A percentile compares a stretch with the other conserved stretches of the same genome.
Conservation (phyloP, 1,284 basidiomycete species). For the Testicularia cyperi region DNA sequence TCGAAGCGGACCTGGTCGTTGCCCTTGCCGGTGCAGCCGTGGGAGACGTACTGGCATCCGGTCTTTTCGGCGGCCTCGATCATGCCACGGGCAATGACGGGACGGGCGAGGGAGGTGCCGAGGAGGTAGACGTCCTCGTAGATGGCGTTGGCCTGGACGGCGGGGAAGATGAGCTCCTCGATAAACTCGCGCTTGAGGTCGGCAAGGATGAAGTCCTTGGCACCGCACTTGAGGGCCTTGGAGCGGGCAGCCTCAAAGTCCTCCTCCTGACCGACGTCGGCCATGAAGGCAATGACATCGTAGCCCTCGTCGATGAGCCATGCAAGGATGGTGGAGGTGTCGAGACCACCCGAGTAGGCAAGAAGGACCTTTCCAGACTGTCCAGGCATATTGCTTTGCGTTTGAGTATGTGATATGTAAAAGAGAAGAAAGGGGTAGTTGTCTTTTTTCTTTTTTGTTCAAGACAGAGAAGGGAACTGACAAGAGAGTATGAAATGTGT, state of each 20-base stretch:
- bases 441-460: no score
- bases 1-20: conserved; percentile 99
- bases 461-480: no score
- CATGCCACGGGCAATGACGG: conserved; percentile 99
- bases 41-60: conserved; percentile 73
- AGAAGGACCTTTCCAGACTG: conserved; percentile 79
- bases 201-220: conserved; percentile 90
- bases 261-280: conserved; percentile 97
- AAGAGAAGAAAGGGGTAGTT: neutral
- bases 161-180: conserved; percentile 91
- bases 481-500: no score
- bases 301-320: conserved; percentile 87
- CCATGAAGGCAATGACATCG: conserved; percentile 97
- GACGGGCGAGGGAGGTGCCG: conserved; percentile 94
- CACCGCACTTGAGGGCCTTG: conserved; percentile 90
- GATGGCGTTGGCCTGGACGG: conserved; percentile 97
- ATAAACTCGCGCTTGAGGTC: conserved; percentile 95
- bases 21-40: conserved; percentile 98
- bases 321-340: conserved; percentile 59
- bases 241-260: conserved; percentile 90
- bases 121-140: conserved; percentile 99
- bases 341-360: conserved; percentile 96
- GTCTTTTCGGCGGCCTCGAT: conserved; percentile 87
- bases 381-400: conserved; percentile 30
- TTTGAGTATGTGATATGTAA: neutral